A percentile compares a stretch with the other conserved stretches of the same genome.
Conservation (phyloP, 306 rosid genomes). For the Potentilla sterilis region DNA sequence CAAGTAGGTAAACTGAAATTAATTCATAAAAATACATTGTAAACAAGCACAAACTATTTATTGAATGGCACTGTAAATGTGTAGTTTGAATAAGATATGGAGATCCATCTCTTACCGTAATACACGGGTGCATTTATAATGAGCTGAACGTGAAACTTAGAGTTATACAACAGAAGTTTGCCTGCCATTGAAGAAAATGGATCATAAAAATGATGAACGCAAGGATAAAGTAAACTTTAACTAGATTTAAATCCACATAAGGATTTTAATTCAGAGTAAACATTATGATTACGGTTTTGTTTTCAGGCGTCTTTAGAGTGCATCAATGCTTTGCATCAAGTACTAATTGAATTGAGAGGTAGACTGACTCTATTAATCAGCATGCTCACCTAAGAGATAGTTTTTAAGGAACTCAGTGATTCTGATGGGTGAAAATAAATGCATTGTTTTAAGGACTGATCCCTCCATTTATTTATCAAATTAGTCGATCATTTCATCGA, state of each 20-base stretch:
- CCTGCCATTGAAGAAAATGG: slow-evolving; percentile 1
- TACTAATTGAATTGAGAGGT: not conserved
- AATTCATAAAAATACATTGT: not conserved
- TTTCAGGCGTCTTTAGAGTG: not conserved
- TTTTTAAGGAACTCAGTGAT: no score
- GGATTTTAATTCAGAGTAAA: not conserved
- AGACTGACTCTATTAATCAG: no score
- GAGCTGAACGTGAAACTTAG: not conserved
- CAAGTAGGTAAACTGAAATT: no score
- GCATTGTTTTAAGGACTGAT: no score
- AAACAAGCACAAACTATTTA: not conserved
- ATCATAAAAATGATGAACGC: not conserved
- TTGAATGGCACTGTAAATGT: not conserved
- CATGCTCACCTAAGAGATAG: no score
- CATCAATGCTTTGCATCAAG: not conserved
- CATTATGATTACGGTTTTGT: not conserved
- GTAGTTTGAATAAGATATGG: not conserved
- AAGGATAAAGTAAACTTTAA: not conserved
- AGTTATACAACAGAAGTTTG: not conserved
- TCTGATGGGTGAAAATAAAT: no score
- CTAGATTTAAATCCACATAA: not conserved
- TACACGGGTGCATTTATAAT: not conserved
- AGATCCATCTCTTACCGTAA: not conserved
- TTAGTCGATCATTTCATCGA: no score
- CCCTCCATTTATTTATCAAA: no score